phyloP scores from a whole-genome alignment of 306 rosid genomes.

The Lathyrus tuberosus region DNA sequence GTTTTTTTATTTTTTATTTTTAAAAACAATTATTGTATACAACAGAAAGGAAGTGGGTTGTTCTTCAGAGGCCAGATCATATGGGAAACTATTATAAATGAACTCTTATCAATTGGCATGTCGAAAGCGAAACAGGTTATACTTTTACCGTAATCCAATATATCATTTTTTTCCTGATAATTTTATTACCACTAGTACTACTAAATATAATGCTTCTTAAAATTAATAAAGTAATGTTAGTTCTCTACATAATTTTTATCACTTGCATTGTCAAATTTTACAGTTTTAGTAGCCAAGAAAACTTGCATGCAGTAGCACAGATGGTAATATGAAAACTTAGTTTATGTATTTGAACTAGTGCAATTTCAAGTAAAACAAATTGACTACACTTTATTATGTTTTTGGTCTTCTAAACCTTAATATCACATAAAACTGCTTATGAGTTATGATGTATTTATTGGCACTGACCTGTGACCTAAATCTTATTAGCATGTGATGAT shows the following conservation, averaged over 20 bases:
- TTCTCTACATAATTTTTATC: slow-evolving; percentile 12
- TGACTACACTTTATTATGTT: slow-evolving; percentile 10
- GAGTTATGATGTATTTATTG: slow-evolving; percentile 20
- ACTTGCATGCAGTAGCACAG: background rate
- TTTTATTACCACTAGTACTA: background rate
- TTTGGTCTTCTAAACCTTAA: slow-evolving; percentile 1
- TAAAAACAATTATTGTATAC: slow-evolving; percentile 15
- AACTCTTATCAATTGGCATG: slow-evolving; percentile 77
- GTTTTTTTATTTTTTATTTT: background rate
- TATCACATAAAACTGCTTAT: slow-evolving; percentile 11
- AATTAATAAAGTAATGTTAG: slow-evolving; percentile 19
- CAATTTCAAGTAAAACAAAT: slow-evolving; percentile 26
- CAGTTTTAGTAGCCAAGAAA: slow-evolving; percentile 1
- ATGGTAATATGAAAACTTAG: slow-evolving; percentile 13
- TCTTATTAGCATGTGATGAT: slow-evolving; percentile 24
- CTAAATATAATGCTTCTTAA: background rate
- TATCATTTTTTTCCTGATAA: slow-evolving; percentile 13
- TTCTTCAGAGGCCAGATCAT: slow-evolving; percentile 93
- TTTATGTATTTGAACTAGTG: slow-evolving; percentile 17
- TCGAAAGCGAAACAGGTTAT: slow-evolving; percentile 79
- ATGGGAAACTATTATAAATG: slow-evolving; percentile 86
- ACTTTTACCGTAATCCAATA: slow-evolving; percentile 24
- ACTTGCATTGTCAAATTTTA: background rate
- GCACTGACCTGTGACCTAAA: slow-evolving; percentile 33
- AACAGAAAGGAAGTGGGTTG: slow-evolving; percentile 55